These are phyloP conservation scores for Fusarium lateritium DNA, from an alignment of 2,329 filamentous ascomycete genomes.

Conservation along the genomic window DNA sequence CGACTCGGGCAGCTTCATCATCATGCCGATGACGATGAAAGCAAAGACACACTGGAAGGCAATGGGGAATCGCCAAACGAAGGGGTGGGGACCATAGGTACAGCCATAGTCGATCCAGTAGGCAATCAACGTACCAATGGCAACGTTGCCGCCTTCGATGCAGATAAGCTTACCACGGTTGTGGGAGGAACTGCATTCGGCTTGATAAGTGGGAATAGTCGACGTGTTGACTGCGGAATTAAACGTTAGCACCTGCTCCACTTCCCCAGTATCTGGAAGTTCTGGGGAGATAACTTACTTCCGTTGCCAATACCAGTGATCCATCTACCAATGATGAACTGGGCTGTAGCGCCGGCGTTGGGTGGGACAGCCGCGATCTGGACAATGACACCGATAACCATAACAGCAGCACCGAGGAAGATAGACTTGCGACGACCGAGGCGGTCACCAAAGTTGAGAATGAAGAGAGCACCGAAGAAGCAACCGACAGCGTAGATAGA, in stretches of 20 bases:
- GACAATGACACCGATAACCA: constrained; percentile 73
- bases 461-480: constrained; percentile 65
- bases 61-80: constrained; percentile 70
- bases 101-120: constrained; percentile 62
- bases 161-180: constrained; percentile 69
- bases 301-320: constrained; percentile 69
- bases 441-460: constrained; percentile 68
- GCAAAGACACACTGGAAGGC: constrained; percentile 59
- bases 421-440: constrained; percentile 68
- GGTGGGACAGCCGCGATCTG: constrained; percentile 62
- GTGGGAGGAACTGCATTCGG: constrained; percentile 66
- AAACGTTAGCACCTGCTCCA: background rate
- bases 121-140: constrained; percentile 58
- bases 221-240: constrained; percentile 58
- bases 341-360: constrained; percentile 56
- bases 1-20: constrained; percentile 62
- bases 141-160: constrained; percentile 61
- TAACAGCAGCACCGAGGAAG: constrained; percentile 67
- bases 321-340: constrained; percentile 67
- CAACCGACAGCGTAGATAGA: constrained; percentile 69
- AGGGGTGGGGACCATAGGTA: constrained; percentile 60
- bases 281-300: background rate
- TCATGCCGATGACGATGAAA: constrained; percentile 58
- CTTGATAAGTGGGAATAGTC: constrained; percentile 69
- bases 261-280: too few species aligned